A percentile compares a stretch with the other conserved stretches of the same genome.
These are phyloP conservation scores for Bromus sterilis DNA, from an alignment of 176 grass and related monocot genomes.

Conservation along the genomic window DNA sequence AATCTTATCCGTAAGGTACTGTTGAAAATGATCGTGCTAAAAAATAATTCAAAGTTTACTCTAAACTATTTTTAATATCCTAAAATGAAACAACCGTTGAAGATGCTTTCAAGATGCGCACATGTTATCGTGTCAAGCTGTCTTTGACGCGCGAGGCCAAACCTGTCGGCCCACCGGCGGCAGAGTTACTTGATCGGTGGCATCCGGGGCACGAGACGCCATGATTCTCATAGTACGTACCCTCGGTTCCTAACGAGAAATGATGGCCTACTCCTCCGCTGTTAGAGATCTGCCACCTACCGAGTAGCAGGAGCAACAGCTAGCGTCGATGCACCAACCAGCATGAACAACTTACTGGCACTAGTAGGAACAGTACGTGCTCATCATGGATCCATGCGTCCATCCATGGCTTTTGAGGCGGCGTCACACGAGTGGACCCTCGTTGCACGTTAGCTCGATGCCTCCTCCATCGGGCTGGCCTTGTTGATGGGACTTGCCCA, in stretches of 20 bases:
- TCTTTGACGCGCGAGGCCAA: neutral
- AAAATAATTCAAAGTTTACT: too few relatives aligned
- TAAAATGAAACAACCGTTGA: too few relatives aligned
- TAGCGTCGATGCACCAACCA: neutral
- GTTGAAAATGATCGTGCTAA: too few relatives aligned
- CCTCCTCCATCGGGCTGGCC: too few relatives aligned
- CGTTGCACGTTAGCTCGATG: neutral
- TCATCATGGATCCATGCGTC: neutral
- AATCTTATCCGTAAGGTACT: too few relatives aligned
- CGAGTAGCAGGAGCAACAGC: neutral
- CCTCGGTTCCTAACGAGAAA: neutral
- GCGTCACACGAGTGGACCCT: neutral
- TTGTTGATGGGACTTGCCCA: neutral
- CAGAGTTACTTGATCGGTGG: neutral
- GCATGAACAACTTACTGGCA: neutral
- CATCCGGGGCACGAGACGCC: neutral
- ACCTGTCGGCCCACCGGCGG: conserved; percentile 17
- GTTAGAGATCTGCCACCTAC: neutral
- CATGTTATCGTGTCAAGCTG: too few relatives aligned
- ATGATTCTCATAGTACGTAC: neutral
- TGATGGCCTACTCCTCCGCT: neutral
- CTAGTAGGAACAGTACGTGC: neutral
- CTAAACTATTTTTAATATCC: too few relatives aligned
- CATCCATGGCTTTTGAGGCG: neutral
- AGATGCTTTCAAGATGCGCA: too few relatives aligned